Evolutionary conservation across 192 early-diverging fungal genomes (phyloP).

Genomic region (Entomortierella lignicola): DNA sequence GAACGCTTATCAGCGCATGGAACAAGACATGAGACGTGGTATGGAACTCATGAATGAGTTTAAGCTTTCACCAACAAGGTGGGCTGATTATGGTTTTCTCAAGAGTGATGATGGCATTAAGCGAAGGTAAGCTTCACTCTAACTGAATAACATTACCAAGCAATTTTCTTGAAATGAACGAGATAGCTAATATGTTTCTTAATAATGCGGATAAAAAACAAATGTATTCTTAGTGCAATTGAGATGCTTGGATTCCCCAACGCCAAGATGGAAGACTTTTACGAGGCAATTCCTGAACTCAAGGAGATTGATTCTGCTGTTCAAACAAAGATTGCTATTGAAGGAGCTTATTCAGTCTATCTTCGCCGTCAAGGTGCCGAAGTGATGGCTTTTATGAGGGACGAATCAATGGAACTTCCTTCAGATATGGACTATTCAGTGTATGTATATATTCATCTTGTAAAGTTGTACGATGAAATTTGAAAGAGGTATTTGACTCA

Average conservation of each 20-base stretch:
- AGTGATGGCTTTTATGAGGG: constrained; percentile 69
- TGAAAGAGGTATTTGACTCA: background rate
- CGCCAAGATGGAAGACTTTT: constrained; percentile 58
- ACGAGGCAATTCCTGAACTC: constrained; percentile 67
- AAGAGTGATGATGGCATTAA: constrained; percentile 55
- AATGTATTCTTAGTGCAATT: constrained; percentile 59
- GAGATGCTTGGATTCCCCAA: constrained; percentile 61
- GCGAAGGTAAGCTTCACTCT: constrained; percentile 37
- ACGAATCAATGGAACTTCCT: constrained; percentile 73
- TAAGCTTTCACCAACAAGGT: constrained; percentile 61
- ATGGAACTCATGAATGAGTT: constrained; percentile 62
- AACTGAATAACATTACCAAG: background rate
- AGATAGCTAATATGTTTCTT: too few relatives aligned
- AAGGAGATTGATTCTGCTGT: constrained; percentile 61
- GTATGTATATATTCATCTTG: too few relatives aligned
- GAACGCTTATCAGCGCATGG: constrained; percentile 51
- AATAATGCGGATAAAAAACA: background rate
- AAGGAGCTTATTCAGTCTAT: constrained; percentile 75
- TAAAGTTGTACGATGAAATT: too few relatives aligned
- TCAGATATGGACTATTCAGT: constrained; percentile 71
- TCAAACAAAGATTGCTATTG: constrained; percentile 67
- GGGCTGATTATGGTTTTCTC: constrained; percentile 60
- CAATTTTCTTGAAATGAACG: background rate
- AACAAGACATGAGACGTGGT: constrained; percentile 61
- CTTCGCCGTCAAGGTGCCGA: constrained; percentile 73